Conservation (phyloP, 352 stramenopile species). For the Peronospora farinosa region DNA sequence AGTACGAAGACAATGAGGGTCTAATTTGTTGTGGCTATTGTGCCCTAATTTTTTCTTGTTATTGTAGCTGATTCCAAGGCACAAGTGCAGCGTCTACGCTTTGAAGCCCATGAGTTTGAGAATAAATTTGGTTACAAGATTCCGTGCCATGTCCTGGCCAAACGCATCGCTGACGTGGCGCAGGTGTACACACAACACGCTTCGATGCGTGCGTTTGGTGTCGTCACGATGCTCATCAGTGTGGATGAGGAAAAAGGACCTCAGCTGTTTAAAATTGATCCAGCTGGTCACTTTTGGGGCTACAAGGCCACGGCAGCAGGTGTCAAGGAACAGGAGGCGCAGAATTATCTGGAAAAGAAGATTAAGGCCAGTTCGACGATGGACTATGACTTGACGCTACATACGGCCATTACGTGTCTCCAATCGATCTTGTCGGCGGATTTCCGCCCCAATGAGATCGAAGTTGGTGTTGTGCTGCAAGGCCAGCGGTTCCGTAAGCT, state of each 20-base stretch:
- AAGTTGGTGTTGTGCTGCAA: constrained; percentile 68
- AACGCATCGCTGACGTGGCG: constrained; percentile 95
- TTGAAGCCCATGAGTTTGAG: constrained; percentile 97
- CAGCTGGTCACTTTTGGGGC: constrained; percentile 96
- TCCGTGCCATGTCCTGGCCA: constrained; percentile 91
- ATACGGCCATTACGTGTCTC: constrained; percentile 96
- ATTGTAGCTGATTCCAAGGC: constrained; percentile 82
- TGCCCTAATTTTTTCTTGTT: background rate
- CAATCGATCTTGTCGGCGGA: constrained; percentile 96
- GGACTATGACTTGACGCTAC: constrained; percentile 90
- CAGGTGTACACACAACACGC: constrained; percentile 94
- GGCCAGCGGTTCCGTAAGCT: constrained; percentile 88
- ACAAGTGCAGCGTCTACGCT: constrained; percentile 92
- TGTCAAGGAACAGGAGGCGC: constrained; percentile 96
- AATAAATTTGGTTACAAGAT: constrained; percentile 95
- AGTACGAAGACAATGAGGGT: background rate
- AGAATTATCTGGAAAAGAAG: constrained; percentile 99
- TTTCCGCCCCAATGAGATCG: constrained; percentile 96
- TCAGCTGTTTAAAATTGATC: constrained; percentile 97
- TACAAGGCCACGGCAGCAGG: constrained; percentile 91
- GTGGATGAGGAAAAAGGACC: constrained; percentile 98
- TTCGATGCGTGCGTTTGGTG: constrained; percentile 92
- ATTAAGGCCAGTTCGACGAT: constrained; percentile 88
- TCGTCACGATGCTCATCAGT: constrained; percentile 93
- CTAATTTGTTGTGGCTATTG: background rate